Percentiles rank a stretch among this genome's conserved stretches.
phyloP scores from a whole-genome alignment of 2,329 filamentous ascomycete species.

The Fusarium udum region DNA sequence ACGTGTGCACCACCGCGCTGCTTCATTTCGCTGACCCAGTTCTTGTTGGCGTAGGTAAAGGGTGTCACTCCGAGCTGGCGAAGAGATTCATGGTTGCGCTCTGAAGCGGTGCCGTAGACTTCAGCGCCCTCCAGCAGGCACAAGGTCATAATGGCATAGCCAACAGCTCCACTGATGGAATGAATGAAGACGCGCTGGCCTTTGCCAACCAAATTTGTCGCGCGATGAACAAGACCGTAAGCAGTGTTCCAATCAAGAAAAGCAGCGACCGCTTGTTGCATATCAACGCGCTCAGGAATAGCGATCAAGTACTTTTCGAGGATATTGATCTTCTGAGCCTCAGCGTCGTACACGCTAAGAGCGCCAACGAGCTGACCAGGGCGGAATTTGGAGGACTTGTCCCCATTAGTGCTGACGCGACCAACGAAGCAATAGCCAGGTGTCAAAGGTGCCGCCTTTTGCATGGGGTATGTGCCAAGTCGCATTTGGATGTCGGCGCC shows the following conservation, averaged over 20 bases:
- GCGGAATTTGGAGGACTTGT: slow-evolving; percentile 45
- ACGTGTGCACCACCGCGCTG: slow-evolving; percentile 56
- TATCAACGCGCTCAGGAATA: slow-evolving; percentile 53
- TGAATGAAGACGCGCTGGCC: slow-evolving; percentile 61
- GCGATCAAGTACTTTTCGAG: slow-evolving; percentile 56
- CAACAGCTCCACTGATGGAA: slow-evolving; percentile 60
- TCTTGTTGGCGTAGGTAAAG: slow-evolving; percentile 59
- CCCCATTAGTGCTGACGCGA: slow-evolving; percentile 51
- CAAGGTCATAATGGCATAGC: slow-evolving; percentile 54
- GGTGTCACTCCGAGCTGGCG: slow-evolving; percentile 51
- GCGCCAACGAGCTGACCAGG: slow-evolving; percentile 49
- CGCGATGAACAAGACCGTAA: slow-evolving; percentile 50
- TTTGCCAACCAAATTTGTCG: slow-evolving; percentile 50
- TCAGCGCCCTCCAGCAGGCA: slow-evolving; percentile 55
- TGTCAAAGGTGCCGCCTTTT: slow-evolving; percentile 56
- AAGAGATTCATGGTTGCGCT: slow-evolving; percentile 55
- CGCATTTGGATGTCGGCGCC: slow-evolving; percentile 62
- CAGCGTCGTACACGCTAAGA: slow-evolving; percentile 53
- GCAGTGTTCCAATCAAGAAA: slow-evolving; percentile 58
- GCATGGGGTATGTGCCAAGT: slow-evolving; percentile 57
- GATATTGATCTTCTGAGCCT: slow-evolving; percentile 57
- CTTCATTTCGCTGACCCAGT: slow-evolving; percentile 58
- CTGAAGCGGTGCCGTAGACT: slow-evolving; percentile 60
- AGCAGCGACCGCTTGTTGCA: slow-evolving; percentile 53
- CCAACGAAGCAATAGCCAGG: slow-evolving; percentile 61